A percentile compares a stretch with the other conserved stretches of the same genome.
These are phyloP conservation scores for Rubroboletus satanas DNA, from an alignment of 768 basidiomycete genomes.

Conservation along the genomic window DNA sequence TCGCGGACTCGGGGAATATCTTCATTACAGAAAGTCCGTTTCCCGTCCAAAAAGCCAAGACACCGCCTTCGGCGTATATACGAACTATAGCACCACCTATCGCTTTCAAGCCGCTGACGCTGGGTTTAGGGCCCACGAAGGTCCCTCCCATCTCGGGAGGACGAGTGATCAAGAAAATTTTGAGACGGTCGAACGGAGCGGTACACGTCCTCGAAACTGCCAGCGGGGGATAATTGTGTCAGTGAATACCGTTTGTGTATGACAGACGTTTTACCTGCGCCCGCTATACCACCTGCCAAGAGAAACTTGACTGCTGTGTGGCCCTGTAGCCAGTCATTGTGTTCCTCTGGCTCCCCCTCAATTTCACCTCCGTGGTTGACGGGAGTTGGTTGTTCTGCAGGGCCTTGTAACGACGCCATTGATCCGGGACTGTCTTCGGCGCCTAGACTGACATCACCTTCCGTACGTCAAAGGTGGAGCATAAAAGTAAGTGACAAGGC, in stretches of 20 bases:
- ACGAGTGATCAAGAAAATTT: slow-evolving; percentile 93
- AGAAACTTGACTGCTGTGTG: slow-evolving; percentile 83
- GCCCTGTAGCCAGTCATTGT: slow-evolving; percentile 58
- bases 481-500: slow-evolving; percentile 12
- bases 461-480: slow-evolving; percentile 23
- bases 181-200: slow-evolving; percentile 95
- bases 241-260: not conserved
- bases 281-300: slow-evolving; percentile 90
- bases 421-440: slow-evolving; percentile 66
- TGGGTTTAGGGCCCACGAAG: slow-evolving; percentile 39
- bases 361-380: slow-evolving; percentile 37
- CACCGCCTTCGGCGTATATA: slow-evolving; percentile 86
- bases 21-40: slow-evolving; percentile 91
- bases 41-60: slow-evolving; percentile 96
- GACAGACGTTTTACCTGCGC: slow-evolving; percentile 62
- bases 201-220: slow-evolving; percentile 94
- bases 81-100: slow-evolving; percentile 70
- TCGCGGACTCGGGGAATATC: slow-evolving; percentile 97
- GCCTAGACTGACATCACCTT: slow-evolving; percentile 76
- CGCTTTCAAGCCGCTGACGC: slow-evolving; percentile 54
- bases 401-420: slow-evolving; percentile 14
- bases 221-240: slow-evolving; percentile 1
- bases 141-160: slow-evolving; percentile 67
- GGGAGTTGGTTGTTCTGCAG: slow-evolving; percentile 13
- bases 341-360: slow-evolving; percentile 59